phyloP scores from a whole-genome alignment of 345 rosid genomes.

The Boechera retrofracta region DNA sequence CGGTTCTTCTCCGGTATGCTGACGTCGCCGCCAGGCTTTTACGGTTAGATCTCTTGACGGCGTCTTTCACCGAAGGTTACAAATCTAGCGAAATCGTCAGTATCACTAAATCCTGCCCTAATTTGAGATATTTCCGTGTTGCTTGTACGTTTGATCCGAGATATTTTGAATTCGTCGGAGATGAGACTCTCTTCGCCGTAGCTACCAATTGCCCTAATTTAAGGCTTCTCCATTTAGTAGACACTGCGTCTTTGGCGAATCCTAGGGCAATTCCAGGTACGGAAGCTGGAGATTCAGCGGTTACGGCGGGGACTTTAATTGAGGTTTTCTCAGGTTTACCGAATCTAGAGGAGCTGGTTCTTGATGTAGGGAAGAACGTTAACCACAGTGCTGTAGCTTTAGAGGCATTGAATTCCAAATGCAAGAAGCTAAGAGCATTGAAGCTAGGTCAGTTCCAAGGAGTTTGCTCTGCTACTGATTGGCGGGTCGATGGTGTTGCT shows the following conservation, averaged over 20 bases:
- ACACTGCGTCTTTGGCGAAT: conserved; percentile 54
- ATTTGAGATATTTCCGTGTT: conserved; percentile 57
- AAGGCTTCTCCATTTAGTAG: conserved; percentile 67
- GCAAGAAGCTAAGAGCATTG: conserved; percentile 57
- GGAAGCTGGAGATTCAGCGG: conserved; percentile 67
- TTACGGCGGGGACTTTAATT: conserved; percentile 50
- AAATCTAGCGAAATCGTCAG: conserved; percentile 67
- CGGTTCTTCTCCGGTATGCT: conserved; percentile 62
- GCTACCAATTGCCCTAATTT: conserved; percentile 67
- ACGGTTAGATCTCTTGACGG: conserved; percentile 68
- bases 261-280: conserved; percentile 53
- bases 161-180: conserved; percentile 73
- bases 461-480: conserved; percentile 63
- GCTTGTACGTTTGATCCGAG: conserved; percentile 84
- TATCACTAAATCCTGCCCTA: conserved; percentile 67
- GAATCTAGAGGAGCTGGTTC: conserved; percentile 64
- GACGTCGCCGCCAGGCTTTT: conserved; percentile 52
- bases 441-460: conserved; percentile 79
- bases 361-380: conserved; percentile 71
- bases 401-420: conserved; percentile 61
- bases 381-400: conserved; percentile 63
- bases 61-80: conserved; percentile 73
- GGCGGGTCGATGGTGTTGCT: conserved; percentile 76
- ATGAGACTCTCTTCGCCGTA: conserved; percentile 68
- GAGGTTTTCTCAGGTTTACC: conserved; percentile 62